These are phyloP conservation scores for Lolium multiflorum DNA, from an alignment of 176 grass and related monocot species.

Conservation along the genomic window DNA sequence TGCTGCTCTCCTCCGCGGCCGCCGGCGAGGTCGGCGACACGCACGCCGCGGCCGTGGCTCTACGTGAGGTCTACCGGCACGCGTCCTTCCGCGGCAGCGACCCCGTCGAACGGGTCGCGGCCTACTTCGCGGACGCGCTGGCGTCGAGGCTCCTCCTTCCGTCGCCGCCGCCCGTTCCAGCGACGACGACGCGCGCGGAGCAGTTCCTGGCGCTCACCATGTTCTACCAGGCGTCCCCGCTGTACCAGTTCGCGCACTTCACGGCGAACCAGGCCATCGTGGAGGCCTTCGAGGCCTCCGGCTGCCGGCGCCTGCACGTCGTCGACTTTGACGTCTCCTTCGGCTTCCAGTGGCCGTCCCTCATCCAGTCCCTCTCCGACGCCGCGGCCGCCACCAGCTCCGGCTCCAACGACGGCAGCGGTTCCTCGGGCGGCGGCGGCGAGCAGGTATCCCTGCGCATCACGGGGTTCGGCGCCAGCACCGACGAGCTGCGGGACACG, in stretches of 20 bases:
- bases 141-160: conserved; percentile 44
- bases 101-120: conserved; percentile 64
- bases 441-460: conserved; percentile 58
- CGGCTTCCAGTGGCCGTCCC: conserved; percentile 94
- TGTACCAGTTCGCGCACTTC: conserved; percentile 89
- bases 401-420: not conserved
- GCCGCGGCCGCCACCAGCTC: conserved; percentile 27
- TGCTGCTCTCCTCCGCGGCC: conserved; percentile 58
- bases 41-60: conserved; percentile 41
- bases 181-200: conserved; percentile 14
- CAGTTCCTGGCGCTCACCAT: conserved; percentile 71
- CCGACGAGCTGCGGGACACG: conserved; percentile 65
- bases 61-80: conserved; percentile 61
- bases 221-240: conserved; percentile 71
- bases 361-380: conserved; percentile 82
- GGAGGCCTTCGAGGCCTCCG: conserved; percentile 67
- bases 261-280: conserved; percentile 94
- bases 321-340: conserved; percentile 79
- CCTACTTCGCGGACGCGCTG: conserved; percentile 70
- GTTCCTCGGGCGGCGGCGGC: not conserved
- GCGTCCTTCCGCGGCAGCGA: conserved; percentile 53
- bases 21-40: conserved; percentile 44
- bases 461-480: conserved; percentile 61
- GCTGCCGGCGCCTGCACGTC: conserved; percentile 58
- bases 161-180: not conserved